phyloP scores from a whole-genome alignment of 176 grass and related monocot species.

The Tillandsia fasciculata region DNA sequence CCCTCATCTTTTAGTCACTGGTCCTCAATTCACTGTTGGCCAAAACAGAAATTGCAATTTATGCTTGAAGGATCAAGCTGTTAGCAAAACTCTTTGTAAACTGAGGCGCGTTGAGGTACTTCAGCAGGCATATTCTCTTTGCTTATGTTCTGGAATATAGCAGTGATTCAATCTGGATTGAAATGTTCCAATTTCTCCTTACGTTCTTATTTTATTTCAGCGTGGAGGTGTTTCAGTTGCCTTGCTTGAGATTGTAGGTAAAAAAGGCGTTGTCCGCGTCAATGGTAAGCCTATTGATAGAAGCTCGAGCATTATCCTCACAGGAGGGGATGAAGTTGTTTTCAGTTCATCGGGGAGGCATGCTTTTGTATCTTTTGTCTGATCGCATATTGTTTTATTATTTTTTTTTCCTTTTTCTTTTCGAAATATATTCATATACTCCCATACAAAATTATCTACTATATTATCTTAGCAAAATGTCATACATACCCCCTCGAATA shows the following conservation, averaged over 20 bases:
- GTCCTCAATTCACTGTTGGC: slow-evolving; percentile 60
- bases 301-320: slow-evolving; percentile 51
- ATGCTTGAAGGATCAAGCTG: slow-evolving; percentile 60
- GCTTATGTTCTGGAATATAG: slow-evolving; percentile 13
- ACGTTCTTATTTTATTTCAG: slow-evolving; percentile 19
- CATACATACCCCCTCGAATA: no score
- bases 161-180: background rate
- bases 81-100: slow-evolving; percentile 89
- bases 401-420: slow-evolving; percentile 9
- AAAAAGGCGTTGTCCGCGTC: slow-evolving; percentile 68
- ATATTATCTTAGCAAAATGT: slow-evolving; percentile 1
- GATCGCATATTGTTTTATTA: slow-evolving; percentile 10
- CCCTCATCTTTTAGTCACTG: slow-evolving; percentile 61
- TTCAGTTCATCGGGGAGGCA: slow-evolving; percentile 68
- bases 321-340: slow-evolving; percentile 85
- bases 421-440: background rate
- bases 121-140: slow-evolving; percentile 11
- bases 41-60: slow-evolving; percentile 63
- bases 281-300: slow-evolving; percentile 48
- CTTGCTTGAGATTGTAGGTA: slow-evolving; percentile 77
- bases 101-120: slow-evolving; percentile 54
- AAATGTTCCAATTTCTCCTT: background rate
- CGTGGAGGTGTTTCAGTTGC: slow-evolving; percentile 26
- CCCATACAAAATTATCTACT: slow-evolving; percentile 7
- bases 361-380: slow-evolving; percentile 85